phyloP scores from a whole-genome alignment of 768 basidiomycete genomes.

The Russula brevipes region DNA sequence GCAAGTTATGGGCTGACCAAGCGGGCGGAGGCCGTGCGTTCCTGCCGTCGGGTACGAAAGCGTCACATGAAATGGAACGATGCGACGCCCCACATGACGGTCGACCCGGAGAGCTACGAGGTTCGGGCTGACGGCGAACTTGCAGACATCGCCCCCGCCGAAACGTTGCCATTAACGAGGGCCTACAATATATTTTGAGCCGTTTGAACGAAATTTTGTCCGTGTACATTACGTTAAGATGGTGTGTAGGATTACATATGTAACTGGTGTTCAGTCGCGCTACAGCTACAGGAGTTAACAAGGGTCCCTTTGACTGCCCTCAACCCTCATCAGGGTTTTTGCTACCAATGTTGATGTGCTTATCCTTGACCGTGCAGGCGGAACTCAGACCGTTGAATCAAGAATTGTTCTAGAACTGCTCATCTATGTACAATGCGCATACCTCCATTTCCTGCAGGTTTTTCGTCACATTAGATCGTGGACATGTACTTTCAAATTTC shows the following conservation, averaged over 20 bases:
- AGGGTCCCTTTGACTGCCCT: no score
- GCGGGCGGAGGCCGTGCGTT: constrained; percentile 64
- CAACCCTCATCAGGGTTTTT: no score
- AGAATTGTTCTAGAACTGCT: neutral
- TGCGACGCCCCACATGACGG: constrained; percentile 71
- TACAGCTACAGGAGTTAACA: no score
- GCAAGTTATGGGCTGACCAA: constrained; percentile 67
- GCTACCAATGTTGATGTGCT: neutral
- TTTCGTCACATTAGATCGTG: neutral
- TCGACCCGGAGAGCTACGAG: constrained; percentile 90
- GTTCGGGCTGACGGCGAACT: constrained; percentile 77
- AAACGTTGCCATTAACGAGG: constrained; percentile 58
- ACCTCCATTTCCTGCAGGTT: neutral
- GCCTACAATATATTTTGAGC: constrained; percentile 74
- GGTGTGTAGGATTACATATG: neutral
- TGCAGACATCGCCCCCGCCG: constrained; percentile 72
- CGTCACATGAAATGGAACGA: constrained; percentile 93
- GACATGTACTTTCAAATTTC: neutral
- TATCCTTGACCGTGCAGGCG: neutral
- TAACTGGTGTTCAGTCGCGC: neutral
- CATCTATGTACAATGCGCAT: neutral
- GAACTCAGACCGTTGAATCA: neutral
- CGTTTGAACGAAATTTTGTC: neutral
- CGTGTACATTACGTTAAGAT: neutral
- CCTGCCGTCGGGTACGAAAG: constrained; percentile 74